Conservation (phyloP, 768 basidiomycete genomes). For the Lactarius hatsudake region DNA sequence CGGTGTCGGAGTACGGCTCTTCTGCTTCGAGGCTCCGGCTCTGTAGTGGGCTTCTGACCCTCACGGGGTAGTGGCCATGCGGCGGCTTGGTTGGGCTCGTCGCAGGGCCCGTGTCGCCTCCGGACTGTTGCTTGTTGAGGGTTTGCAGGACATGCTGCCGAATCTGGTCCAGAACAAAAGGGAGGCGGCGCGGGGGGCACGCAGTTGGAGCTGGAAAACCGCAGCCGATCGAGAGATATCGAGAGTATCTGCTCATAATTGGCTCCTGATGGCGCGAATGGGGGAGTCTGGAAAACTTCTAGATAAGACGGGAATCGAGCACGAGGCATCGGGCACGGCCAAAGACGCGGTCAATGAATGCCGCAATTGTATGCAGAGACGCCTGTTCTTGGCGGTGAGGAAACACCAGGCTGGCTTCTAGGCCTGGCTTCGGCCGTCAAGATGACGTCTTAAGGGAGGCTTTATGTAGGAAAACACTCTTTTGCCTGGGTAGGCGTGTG, state of each 20-base stretch:
- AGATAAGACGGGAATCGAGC: neutral
- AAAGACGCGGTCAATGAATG: neutral
- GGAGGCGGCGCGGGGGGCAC: neutral
- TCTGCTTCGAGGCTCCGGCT: neutral
- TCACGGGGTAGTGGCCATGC: neutral
- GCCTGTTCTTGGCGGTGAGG: neutral
- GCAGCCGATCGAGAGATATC: neutral
- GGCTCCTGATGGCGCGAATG: neutral
- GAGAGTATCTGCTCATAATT: neutral
- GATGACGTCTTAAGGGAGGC: constrained; percentile 1
- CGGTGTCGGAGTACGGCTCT: neutral
- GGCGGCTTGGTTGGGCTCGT: neutral
- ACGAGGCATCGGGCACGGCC: neutral
- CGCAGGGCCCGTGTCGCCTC: neutral
- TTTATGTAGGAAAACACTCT: neutral
- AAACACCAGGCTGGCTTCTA: neutral
- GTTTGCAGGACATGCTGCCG: neutral
- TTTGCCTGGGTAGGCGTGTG: neutral
- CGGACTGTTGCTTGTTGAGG: neutral
- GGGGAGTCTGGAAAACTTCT: neutral
- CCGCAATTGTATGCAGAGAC: neutral
- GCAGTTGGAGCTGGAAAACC: neutral
- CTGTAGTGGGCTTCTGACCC: neutral
- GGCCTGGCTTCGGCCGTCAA: neutral
- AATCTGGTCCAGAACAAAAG: neutral